Evolutionary conservation across 768 basidiomycete species (phyloP).

Genomic region (Naganishia antarctica): DNA sequence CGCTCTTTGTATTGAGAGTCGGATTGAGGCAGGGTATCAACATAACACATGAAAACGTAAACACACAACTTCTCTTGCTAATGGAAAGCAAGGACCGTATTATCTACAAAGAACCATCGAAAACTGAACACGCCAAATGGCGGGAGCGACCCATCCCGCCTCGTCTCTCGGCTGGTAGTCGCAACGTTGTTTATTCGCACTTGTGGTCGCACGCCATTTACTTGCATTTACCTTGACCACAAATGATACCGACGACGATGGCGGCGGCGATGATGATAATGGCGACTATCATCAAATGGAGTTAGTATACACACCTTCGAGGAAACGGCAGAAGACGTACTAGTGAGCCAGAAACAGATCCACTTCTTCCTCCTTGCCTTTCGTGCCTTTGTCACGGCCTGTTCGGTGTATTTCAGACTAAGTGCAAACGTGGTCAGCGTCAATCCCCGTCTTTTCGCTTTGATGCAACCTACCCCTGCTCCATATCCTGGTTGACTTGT

Average conservation of each 20-base stretch:
- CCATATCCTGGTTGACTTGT: conserved; percentile 64
- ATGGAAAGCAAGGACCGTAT: background rate
- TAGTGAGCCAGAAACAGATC: conserved; percentile 60
- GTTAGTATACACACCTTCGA: background rate
- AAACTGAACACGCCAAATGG: background rate
- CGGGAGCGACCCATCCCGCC: background rate
- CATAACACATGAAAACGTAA: background rate
- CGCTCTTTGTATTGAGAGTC: no score
- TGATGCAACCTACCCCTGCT: conserved; percentile 59
- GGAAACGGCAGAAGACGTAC: background rate
- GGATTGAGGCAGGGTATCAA: background rate
- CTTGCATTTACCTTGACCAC: conserved; percentile 21
- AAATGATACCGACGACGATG: conserved; percentile 18
- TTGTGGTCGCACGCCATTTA: background rate
- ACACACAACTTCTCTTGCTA: background rate
- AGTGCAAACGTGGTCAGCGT: conserved; percentile 9
- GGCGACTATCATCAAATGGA: background rate
- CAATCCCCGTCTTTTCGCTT: background rate
- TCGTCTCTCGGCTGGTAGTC: no score
- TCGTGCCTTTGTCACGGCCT: conserved; percentile 78
- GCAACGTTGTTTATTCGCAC: no score
- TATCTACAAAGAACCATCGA: background rate
- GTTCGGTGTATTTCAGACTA: conserved; percentile 75
- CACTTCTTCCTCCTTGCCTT: conserved; percentile 91
- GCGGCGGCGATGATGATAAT: conserved; percentile 16